Base-by-base conservation (phyloP, 2,329 filamentous ascomycete species). In the Colletotrichum musae region DNA sequence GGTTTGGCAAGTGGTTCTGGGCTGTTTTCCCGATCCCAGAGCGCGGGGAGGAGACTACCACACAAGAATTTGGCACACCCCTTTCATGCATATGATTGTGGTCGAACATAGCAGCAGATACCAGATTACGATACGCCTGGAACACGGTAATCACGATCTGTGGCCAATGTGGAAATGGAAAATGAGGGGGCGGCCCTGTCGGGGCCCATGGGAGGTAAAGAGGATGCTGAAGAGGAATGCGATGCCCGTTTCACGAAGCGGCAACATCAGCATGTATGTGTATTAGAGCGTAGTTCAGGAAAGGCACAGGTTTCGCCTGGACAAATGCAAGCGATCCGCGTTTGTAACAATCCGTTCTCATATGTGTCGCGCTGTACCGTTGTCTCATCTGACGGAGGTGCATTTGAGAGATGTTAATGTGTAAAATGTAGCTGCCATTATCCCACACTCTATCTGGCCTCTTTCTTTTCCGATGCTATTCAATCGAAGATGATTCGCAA, bases 101-200 rank as follows among this genome's bases (percentile, higher is more conserved):
- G 67, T 69, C 28, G 67, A 67, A 69, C 63, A 69, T 69, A 69
- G 64, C 56, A 62, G 67, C 58, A 70, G 63, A 68, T 39, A 68
- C 41, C 68, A 61, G 68, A 70, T 68, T 57, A 67, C 57, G 68
- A 58, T 58, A 24, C 12, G 64, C 64, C 64, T 68, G 68, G 52
- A 59, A 70, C 53, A 70, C 43, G 64, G 64, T 48, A 48, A 13
- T 68, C 58, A 58, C 18, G 64, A 63, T 68, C 51, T 58, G 53
- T 68, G 32, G 68, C 64, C 63, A 68, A 70, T 26, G 58, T 68
- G 58, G 64, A 63, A 36, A 68, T 58, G 68, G 68, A 68, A 63
- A 52, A 45, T 32, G 48, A 47, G 26, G 32, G 39, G 68, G 26
- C 43, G 13, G 39, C 39, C 26, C 21, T 26, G 24, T 24, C 18